A percentile compares a stretch with the other conserved stretches of the same genome.
These are phyloP conservation scores for Fusarium euwallaceae DNA, from an alignment of 2,329 filamentous ascomycete genomes.

Conservation along the genomic window DNA sequence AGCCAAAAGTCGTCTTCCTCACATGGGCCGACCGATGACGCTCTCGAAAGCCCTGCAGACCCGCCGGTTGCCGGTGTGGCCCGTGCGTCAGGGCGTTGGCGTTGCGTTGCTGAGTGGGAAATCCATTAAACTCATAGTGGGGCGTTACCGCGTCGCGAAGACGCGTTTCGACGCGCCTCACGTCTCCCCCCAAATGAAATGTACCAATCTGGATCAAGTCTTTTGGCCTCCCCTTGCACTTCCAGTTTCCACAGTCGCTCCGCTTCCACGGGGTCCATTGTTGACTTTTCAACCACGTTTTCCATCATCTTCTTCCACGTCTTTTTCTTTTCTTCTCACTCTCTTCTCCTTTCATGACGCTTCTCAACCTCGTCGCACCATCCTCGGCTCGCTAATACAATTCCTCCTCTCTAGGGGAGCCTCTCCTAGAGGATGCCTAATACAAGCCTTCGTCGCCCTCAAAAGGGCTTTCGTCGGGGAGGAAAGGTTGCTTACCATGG, in stretches of 20 bases:
- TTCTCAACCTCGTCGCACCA: constrained; percentile 19
- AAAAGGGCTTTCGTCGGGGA: constrained; percentile 77
- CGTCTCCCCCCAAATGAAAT: constrained; percentile 22
- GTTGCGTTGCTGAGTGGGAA: constrained; percentile 37
- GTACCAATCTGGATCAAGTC: constrained; percentile 46
- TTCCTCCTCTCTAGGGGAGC: constrained; percentile 31
- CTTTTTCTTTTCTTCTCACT: constrained; percentile 4
- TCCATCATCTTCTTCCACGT: constrained; percentile 16
- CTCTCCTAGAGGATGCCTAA: constrained; percentile 64
- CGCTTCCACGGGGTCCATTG: constrained; percentile 24
- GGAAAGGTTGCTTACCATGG: constrained; percentile 80
- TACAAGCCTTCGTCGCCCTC: constrained; percentile 69
- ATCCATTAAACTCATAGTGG: constrained; percentile 51
- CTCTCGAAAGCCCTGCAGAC: constrained; percentile 37
- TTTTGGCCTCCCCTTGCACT: constrained; percentile 34
- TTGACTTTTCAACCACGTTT: constrained; percentile 35
- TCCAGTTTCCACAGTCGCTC: constrained; percentile 40
- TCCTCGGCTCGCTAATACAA: constrained; percentile 41
- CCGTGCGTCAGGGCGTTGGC: constrained; percentile 36
- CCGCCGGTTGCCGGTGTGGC: constrained; percentile 26
- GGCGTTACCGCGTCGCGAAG: constrained; percentile 45
- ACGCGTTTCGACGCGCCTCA: constrained; percentile 52
- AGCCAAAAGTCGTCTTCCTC: constrained; percentile 26
- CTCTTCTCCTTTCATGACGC: constrained; percentile 32
- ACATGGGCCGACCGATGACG: constrained; percentile 47